Conservation (phyloP, 306 rosid species). For the Cicer bijugum region DNA sequence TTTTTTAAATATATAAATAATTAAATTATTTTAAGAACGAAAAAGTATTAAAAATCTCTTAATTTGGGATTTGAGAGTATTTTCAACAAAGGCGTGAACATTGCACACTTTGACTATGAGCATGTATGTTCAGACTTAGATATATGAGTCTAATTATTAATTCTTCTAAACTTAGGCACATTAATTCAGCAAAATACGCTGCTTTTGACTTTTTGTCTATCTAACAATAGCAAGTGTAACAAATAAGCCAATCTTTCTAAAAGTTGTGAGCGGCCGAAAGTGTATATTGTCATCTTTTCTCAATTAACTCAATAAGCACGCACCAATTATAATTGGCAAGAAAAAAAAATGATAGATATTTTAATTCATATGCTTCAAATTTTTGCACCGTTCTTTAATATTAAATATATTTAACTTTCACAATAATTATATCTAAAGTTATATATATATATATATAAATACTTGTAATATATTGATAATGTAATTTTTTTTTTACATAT, state of each 20-base stretch:
- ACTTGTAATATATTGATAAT: no score
- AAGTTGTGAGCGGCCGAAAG: slow-evolving; percentile 25
- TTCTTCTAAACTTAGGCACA: background rate
- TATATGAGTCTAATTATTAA: background rate
- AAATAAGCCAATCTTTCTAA: background rate
- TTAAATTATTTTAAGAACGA: no score
- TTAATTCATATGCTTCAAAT: no score
- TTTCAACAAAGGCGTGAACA: no score
- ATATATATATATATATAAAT: no score
- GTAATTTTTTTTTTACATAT: no score
- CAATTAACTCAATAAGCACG: background rate
- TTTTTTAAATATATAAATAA: no score
- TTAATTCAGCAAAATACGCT: slow-evolving; percentile 47
- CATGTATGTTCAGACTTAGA: slow-evolving; percentile 21
- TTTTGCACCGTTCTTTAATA: no score
- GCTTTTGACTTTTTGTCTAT: slow-evolving; percentile 46
- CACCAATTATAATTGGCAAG: background rate
- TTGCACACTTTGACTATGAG: background rate
- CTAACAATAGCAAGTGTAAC: background rate
- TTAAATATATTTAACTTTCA: no score
- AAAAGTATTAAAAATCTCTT: no score
- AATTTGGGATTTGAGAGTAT: no score
- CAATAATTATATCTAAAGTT: no score
- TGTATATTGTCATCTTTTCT: background rate
- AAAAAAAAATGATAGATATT: background rate